Conservation (phyloP, 2,329 filamentous ascomycete genomes). For the Scleromitrula shiraiana region DNA sequence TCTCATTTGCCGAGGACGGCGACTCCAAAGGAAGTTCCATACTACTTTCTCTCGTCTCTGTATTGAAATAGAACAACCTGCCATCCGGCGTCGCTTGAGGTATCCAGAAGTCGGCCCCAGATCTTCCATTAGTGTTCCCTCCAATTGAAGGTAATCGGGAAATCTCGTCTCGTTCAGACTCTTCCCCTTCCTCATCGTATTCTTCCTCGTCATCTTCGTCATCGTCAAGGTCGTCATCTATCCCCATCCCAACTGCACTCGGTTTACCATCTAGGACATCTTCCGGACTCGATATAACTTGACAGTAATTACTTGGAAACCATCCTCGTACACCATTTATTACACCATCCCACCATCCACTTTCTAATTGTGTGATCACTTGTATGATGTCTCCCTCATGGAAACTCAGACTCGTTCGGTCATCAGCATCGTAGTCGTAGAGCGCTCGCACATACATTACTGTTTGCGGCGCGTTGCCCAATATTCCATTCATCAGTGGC, state of each 20-base stretch:
- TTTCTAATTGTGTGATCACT: constrained; percentile 95
- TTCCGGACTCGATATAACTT: constrained; percentile 69
- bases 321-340: constrained; percentile 95
- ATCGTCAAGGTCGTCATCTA: constrained; percentile 54
- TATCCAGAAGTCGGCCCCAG: constrained; percentile 95
- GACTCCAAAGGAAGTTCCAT: constrained; percentile 93
- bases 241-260: constrained; percentile 40
- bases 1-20: constrained; percentile 70
- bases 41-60: constrained; percentile 87
- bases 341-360: constrained; percentile 98
- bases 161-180: constrained; percentile 51
- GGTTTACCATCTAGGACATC: constrained; percentile 58
- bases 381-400: constrained; percentile 96
- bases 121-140: constrained; percentile 55
- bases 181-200: constrained; percentile 60
- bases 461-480: constrained; percentile 51
- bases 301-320: constrained; percentile 99
- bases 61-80: constrained; percentile 95
- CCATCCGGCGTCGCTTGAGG: constrained; percentile 93
- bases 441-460: constrained; percentile 89
- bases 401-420: constrained; percentile 93
- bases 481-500: constrained; percentile 51
- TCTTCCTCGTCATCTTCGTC: constrained; percentile 63
- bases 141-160: constrained; percentile 60
- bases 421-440: constrained; percentile 97